phyloP scores from a whole-genome alignment of 73 alveolate genomes.

The Durusdinium trenchii region DNA sequence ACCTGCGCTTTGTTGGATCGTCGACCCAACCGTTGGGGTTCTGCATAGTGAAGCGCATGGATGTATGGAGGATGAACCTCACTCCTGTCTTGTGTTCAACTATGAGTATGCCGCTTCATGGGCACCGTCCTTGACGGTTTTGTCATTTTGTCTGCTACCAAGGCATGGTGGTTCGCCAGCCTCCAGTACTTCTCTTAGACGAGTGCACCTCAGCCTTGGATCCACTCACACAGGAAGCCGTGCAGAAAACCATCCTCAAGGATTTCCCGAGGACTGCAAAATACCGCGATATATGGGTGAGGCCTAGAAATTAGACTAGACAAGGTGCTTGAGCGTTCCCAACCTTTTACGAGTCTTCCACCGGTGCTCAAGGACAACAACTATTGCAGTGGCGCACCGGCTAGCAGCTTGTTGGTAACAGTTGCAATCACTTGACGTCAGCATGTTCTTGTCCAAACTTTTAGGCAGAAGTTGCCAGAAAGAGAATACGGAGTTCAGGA shows the following conservation, averaged over 20 bases:
- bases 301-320: not conserved
- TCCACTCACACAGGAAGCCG: slow-evolving; percentile 79
- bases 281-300: not conserved
- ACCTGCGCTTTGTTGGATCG: too few relatives aligned
- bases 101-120: too few relatives aligned
- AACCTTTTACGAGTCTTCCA: not conserved
- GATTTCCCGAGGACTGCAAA: slow-evolving; percentile 92
- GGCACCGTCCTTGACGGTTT: too few relatives aligned
- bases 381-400: slow-evolving; percentile 81
- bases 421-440: too few relatives aligned
- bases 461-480: not conserved
- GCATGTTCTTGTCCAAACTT: not conserved
- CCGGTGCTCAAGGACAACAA: slow-evolving; percentile 46
- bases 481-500: too few relatives aligned
- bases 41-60: too few relatives aligned
- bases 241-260: slow-evolving; percentile 64
- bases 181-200: slow-evolving; percentile 67
- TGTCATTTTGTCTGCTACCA: not conserved
- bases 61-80: too few relatives aligned
- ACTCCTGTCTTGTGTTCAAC: too few relatives aligned
- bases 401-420: not conserved
- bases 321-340: not conserved
- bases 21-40: too few relatives aligned
- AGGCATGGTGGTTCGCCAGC: slow-evolving; percentile 95
- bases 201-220: slow-evolving; percentile 83